Evolutionary conservation across 2,329 filamentous ascomycete genomes (phyloP), one percentile per base, ranked within the genome.

Genomic region (Nemania serpens): DNA sequence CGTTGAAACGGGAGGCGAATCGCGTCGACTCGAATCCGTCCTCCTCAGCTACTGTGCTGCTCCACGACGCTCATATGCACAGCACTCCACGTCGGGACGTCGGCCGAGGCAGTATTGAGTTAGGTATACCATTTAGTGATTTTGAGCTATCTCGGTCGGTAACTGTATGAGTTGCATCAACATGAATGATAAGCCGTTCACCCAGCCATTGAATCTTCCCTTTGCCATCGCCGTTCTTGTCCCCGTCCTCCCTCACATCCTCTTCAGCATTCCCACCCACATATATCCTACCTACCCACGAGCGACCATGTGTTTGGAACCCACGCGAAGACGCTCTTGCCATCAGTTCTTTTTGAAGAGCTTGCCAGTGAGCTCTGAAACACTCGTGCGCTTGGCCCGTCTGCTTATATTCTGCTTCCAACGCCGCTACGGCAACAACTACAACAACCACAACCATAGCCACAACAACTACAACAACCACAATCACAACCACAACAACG

Each of bases 131-230:
- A 50, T 25, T 13, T 37, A n/a, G 34, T 50, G 15, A 25, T 50
- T 45, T 57, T 36, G 18, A 36, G 46, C 55, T 57, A 45, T 45
- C 25, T 50, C n/a, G 5, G 25, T 54, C 15, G n/a, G 42, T 39
- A 29, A 11, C 53, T 42, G n/a, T 42, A 20, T 20, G 13, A 12
- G n/a, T n/a, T n/a, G n/a, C n/a, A n/a, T n/a, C n/a, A n/a, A n/a
- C n/a, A n/a, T n/a, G n/a, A n/a, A n/a, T n/a, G n/a, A n/a, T n/a
- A n/a, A n/a, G n/a, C n/a, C n/a, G n/a, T n/a, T n/a, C n/a, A n/a
- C n/a, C n/a, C n/a, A n/a, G n/a, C n/a, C n/a, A n/a, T n/a, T n/a
- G n/a, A n/a, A n/a, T n/a, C n/a, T n/a, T n/a, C n/a, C n/a, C n/a
- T n/a, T n/a, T n/a, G 11, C 18, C 15, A 25, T 45, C 42, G 11